Evolutionary conservation across 495 filamentous ascomycete genomes (phyloP), one percentile per base, ranked within the genome.

Genomic region (Haplographium delicatum): DNA sequence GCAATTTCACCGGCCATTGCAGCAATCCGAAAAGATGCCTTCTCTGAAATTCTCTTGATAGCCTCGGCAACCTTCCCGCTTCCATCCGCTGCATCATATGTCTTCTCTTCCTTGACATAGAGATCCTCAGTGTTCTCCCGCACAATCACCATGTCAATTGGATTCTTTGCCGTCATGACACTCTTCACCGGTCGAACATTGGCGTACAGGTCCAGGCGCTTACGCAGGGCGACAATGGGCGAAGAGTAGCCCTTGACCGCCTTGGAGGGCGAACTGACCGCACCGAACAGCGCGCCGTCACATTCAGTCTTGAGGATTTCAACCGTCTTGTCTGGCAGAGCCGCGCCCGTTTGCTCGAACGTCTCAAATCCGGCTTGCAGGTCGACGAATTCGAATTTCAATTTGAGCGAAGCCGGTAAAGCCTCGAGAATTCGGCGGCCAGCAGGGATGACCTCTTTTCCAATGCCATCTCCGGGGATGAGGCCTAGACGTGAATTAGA

Each of bases 61-160:
- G 93, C 93, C 75, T 96, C 90, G 48, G 93, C 94, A 48, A 96
- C 83, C 72, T 88, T 89, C 65, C 88, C 85, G 22, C 73, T 70
- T 37, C 69, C 74, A 27, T 85, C 72, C 48, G 82, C 75, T 37
- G 75, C 80, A 18, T 86, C 79, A 65, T 76, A 79, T 20, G 89
- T 96, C 61, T 71, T 75, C 72, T 98, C 93, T 69, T 97, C 89
- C 73, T 98, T 98, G 53, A 98, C 94, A 76, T 98, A 98, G 22
- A 98, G 75, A 62, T 97, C 93, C 72, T 98, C 93, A 45, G 93
- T 98, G 73, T 98, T 98, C 70, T 98, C 93, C 50, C 93, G 86
- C 46, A 97, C 93, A 57, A 96, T 98, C 63, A 98, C 93, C 60
- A 98, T 81, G 72, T 98, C 93, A 63, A 97, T 89, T 45, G 85